Conservation (phyloP, 139 green algal species). For the Asterochloris erici region DNA sequence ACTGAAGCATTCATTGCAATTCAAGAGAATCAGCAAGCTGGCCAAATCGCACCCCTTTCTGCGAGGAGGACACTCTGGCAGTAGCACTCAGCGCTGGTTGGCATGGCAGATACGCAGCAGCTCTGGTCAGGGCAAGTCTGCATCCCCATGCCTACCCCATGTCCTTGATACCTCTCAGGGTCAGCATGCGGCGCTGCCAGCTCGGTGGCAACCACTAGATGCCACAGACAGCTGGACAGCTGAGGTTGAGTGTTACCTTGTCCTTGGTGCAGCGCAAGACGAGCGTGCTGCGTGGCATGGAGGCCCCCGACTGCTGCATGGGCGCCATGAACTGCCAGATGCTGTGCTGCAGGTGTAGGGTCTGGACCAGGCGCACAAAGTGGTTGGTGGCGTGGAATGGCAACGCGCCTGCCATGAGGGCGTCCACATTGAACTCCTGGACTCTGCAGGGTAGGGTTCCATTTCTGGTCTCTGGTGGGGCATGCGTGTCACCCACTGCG, state of each 20-base stretch:
- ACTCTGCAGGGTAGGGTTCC: slow-evolving; percentile 43
- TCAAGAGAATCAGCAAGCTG: no score
- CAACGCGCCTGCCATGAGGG: slow-evolving; percentile 68
- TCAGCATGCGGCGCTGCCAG: background rate
- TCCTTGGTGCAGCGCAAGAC: slow-evolving; percentile 68
- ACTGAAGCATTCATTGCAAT: no score
- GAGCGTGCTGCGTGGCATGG: slow-evolving; percentile 57
- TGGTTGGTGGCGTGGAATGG: slow-evolving; percentile 87
- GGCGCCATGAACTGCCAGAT: slow-evolving; percentile 63
- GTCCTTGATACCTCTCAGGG: background rate
- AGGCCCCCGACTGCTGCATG: slow-evolving; percentile 63
- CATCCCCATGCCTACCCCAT: no score
- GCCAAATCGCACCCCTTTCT: no score
- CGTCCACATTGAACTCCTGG: slow-evolving; percentile 81
- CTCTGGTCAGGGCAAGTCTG: no score
- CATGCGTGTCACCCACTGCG: no score
- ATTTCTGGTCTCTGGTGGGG: no score
- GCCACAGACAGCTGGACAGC: background rate
- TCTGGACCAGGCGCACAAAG: slow-evolving; percentile 85
- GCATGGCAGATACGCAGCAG: no score
- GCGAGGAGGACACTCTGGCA: no score
- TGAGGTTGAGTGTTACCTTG: slow-evolving; percentile 13
- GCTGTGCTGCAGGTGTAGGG: slow-evolving; percentile 51
- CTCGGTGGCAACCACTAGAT: no score
- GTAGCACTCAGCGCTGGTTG: no score